Evolutionary conservation across 2,329 filamentous ascomycete species (phyloP).

Genomic region (Phialophora macrospora): DNA sequence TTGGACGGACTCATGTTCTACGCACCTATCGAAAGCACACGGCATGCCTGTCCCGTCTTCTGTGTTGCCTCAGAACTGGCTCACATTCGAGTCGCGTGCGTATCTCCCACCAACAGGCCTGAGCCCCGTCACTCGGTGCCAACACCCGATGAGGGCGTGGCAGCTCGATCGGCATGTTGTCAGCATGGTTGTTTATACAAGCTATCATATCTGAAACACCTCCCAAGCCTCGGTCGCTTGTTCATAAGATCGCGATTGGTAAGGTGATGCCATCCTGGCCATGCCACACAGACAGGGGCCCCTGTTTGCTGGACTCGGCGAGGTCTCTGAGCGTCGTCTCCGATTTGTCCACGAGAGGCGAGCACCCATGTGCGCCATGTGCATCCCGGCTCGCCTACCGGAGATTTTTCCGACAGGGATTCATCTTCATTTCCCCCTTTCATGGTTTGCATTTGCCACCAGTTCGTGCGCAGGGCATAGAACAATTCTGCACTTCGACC

Average conservation of each 20-base stretch:
- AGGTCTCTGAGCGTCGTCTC: background rate
- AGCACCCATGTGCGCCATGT: conserved; percentile 5
- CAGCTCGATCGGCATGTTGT: background rate
- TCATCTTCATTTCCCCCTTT: conserved; percentile 15
- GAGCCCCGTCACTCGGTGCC: background rate
- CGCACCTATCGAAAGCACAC: background rate
- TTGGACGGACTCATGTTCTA: background rate
- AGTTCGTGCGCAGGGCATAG: background rate
- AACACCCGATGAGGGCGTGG: background rate
- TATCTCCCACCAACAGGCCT: too few species aligned
- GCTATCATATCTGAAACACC: conserved; percentile 16
- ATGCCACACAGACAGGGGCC: background rate
- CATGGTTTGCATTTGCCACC: background rate
- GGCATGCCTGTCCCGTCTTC: background rate
- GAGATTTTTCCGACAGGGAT: conserved; percentile 10
- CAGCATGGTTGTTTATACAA: conserved; percentile 7
- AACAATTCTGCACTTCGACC: too few species aligned
- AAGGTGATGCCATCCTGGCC: background rate
- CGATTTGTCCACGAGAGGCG: background rate
- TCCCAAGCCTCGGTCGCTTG: conserved; percentile 7
- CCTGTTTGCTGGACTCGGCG: background rate
- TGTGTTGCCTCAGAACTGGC: background rate
- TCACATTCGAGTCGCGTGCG: background rate
- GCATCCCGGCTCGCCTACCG: background rate
- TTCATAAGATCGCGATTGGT: background rate